Base-by-base conservation (phyloP, 441 rosid species). In the Syzygium syzygioides region DNA sequence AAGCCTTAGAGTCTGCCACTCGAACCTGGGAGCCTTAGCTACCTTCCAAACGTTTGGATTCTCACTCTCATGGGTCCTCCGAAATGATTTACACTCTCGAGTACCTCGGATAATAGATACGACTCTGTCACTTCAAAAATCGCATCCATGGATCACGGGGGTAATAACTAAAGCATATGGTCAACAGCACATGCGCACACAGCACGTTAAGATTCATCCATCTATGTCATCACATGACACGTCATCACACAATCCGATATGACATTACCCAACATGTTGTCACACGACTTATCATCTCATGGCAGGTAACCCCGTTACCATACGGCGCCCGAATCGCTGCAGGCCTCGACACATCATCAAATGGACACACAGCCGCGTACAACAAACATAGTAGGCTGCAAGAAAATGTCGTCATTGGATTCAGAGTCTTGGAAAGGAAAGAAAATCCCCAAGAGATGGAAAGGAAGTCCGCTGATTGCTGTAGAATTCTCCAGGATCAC, bases 321-420 rank as follows among this genome's bases (percentile, higher is more conserved):
- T 19, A 68, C 3, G 4, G 34, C 7, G 10, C 48, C 12, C 0
- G 9, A 5, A 3, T 41, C 6, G 2, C 20, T 0, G 48, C 28
- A 8, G 26, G 48, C 14, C 48, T 37, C 14, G 3, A 13, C 28
- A 71, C 4, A 1, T 71, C 83, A 20, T 20, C 52, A 41, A 71
- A 41, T 41, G 50, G 50, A 37, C 83, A 11, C 10, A 10, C 7
- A 14, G 48, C 20, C 50, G 2, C 80, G 12, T 20, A 20, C 25
- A 10, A 20, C 80, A 71, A 20, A 71, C 20, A 71, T 11, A 15
- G 80, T 71, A 11, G 50, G 80, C 9, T 37, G 14, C 80, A 71
- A 20, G 80, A 37, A 20, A 76, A 71, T 37, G 5, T 71, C 9
- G 80, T 37, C 17, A 37, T 23, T 71, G 80, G 50, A 20, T 71